Percentiles rank a stretch among this genome's conserved stretches.
phyloP scores from a whole-genome alignment of 148 eudicot genomes.

The Chenopodium formosanum region DNA sequence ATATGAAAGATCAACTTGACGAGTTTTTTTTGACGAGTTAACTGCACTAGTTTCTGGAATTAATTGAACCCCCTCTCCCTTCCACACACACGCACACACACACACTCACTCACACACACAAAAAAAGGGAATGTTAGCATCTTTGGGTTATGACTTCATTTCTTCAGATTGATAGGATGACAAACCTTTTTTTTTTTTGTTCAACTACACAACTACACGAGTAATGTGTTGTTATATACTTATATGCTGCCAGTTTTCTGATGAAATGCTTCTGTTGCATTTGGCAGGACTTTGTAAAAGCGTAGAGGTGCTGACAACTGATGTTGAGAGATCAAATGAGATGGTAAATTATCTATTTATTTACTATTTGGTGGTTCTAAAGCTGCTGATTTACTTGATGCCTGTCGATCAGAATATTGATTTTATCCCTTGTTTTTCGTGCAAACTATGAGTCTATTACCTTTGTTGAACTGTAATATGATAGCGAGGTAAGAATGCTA shows the following conservation, averaged over 20 bases:
- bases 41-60: no score
- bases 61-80: no score
- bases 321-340: conserved; percentile 87
- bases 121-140: not conserved
- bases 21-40: no score
- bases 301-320: conserved; percentile 70
- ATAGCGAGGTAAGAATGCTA: not conserved
- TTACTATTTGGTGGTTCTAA: not conserved
- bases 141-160: not conserved
- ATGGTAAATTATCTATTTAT: conserved; percentile 42
- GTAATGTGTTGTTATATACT: not conserved
- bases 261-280: not conserved
- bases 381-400: not conserved
- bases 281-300: conserved; percentile 71
- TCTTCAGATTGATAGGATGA: not conserved
- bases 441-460: not conserved
- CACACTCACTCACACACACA: no score
- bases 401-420: not conserved
- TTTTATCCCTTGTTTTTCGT: not conserved
- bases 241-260: not conserved
- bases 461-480: not conserved
- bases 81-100: no score
- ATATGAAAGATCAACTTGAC: no score
- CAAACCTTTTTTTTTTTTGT: not conserved
- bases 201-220: not conserved